Evolutionary conservation across 2,329 filamentous ascomycete species (phyloP), one percentile per base, ranked within the genome.

Genomic region (Xylariales sp.): DNA sequence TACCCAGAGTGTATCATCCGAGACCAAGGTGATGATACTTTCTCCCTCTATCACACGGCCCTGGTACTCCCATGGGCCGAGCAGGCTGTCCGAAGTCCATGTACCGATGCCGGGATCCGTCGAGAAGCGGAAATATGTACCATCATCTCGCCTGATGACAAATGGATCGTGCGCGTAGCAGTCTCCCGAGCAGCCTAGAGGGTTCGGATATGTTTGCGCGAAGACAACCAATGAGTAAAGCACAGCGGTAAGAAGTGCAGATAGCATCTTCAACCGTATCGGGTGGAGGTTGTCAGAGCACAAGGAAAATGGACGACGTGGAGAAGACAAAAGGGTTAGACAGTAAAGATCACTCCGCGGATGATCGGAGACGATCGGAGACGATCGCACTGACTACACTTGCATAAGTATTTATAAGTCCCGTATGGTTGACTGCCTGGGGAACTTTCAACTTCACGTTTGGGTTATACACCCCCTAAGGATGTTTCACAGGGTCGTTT

Each of bases 1-100:
- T n/a, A n/a, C n/a, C 66, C 65, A 69, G 18, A 68, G 57, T 34
- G 66, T 64, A 20, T 62, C 49, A 19, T 63, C 63, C 2, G 66
- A 64, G 1, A 52, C 33, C n/a, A 63, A 48, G 42, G 61, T 51
- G 33, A 70, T 69, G 29, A 49, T 60, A 32, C 62, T 65, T 4
- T 59, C 60, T n/a, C 30, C 21, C 2, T 63, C 56, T 17, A 70
- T 38, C 5, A 56, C 66, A 13, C 59, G 53, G 14, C 67, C 67
- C 18, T 55, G 45, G 43, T 61, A 61, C 1, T 57, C 64, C 68
- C 68, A 72, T 6, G 64, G 63, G 2, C 66, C 66, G 6, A 47
- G 51, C 30, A 69, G 38, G 11, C 51, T 50, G 13, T 51, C 41
- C 2, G 65, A 52, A 14, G 58, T 65, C 35, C 56, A 57, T 37